Evolutionary conservation across 176 grass and related monocot genomes (phyloP).

Genomic region (Raddia guianensis): DNA sequence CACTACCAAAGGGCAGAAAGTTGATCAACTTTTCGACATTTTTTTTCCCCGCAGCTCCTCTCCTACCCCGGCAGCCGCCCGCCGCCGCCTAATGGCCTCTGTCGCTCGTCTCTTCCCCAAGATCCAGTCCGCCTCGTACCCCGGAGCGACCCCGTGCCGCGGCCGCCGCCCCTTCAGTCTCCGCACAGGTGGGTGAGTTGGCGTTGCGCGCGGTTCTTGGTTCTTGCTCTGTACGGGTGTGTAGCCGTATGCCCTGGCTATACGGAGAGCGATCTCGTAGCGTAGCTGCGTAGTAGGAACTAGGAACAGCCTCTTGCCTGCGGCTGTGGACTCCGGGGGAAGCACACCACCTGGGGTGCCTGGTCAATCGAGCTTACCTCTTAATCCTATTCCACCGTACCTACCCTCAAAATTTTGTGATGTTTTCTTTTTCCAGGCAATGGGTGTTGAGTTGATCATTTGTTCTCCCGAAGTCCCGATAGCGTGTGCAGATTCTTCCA

Average conservation of each 20-base stretch:
- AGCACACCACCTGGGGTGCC: neutral
- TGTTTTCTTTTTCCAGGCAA: neutral
- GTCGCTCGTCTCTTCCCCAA: constrained; percentile 22
- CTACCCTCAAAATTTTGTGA: neutral
- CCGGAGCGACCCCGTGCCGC: neutral
- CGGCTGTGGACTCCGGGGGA: constrained; percentile 28
- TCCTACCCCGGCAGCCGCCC: neutral
- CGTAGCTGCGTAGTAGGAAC: too few relatives aligned
- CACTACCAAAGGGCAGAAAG: neutral
- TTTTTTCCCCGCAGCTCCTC: neutral
- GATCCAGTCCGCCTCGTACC: neutral
- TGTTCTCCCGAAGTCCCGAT: neutral
- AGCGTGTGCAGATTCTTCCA: neutral
- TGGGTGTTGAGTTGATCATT: neutral
- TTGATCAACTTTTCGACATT: neutral
- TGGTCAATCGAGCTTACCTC: neutral
- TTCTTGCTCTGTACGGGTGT: neutral
- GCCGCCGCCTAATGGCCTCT: constrained; percentile 23
- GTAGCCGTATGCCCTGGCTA: neutral
- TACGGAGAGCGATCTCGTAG: neutral
- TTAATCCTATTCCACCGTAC: neutral
- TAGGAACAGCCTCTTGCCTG: neutral
- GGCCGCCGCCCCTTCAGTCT: neutral
- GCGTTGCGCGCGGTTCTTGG: neutral
- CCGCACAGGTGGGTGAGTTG: constrained; percentile 20